A percentile compares a stretch with the other conserved stretches of the same genome.
Evolutionary conservation across 768 basidiomycete genomes (phyloP).

Genomic region (Lactarius vividus): DNA sequence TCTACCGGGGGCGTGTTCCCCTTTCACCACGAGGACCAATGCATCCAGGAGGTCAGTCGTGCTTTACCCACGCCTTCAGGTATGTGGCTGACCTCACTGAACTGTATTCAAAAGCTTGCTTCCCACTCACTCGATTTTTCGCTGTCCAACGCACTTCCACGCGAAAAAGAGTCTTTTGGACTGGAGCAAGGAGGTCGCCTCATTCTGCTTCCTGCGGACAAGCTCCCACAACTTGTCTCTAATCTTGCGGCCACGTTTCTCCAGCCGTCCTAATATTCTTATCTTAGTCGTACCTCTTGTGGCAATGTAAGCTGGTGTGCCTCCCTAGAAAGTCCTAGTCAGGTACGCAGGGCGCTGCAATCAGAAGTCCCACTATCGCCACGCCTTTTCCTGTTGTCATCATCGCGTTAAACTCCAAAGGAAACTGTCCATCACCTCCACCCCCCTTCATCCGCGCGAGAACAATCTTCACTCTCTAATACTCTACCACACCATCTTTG

Average conservation of each 20-base stretch:
- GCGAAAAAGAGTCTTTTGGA: constrained; percentile 68
- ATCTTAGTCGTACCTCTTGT: background rate
- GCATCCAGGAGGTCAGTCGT: constrained; percentile 57
- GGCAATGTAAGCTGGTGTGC: background rate
- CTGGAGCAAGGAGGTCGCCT: constrained; percentile 65
- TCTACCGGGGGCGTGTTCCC: constrained; percentile 56
- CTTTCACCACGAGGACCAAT: constrained; percentile 87
- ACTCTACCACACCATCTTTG: background rate
- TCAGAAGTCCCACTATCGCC: background rate
- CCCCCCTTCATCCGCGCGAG: background rate
- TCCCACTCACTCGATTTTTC: constrained; percentile 50
- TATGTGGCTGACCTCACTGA: constrained; percentile 6
- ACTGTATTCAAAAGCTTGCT: constrained; percentile 42
- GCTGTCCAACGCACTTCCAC: constrained; percentile 51
- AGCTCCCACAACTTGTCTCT: constrained; percentile 42
- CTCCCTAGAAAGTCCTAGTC: no score
- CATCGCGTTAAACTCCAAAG: constrained; percentile 1
- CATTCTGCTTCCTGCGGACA: constrained; percentile 54
- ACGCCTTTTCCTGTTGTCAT: background rate
- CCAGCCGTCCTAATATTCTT: background rate
- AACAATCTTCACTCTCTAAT: background rate
- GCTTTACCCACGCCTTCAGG: constrained; percentile 1
- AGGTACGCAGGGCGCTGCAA: background rate
- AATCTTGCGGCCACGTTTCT: constrained; percentile 14
- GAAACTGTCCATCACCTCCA: background rate